phyloP scores from a whole-genome alignment of 148 eudicot species.

The Silene conica region DNA sequence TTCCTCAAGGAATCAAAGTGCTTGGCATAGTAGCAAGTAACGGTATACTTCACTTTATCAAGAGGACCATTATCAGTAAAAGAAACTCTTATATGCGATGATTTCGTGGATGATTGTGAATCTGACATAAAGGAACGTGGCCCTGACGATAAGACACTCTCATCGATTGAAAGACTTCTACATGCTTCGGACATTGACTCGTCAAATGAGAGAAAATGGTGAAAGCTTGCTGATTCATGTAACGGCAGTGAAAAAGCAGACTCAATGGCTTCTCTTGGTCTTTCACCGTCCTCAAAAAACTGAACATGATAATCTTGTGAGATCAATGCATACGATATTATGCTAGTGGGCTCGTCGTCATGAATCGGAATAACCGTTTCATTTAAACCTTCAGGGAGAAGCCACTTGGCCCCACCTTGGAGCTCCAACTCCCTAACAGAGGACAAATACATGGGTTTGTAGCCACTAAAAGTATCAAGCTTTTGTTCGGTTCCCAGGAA shows the following conservation, averaged over 20 bases:
- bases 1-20: constrained; percentile 85
- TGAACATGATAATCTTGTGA: constrained; percentile 59
- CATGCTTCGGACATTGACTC: constrained; percentile 55
- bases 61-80: constrained; percentile 61
- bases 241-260: constrained; percentile 44
- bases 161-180: constrained; percentile 68
- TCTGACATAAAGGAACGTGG: constrained; percentile 55
- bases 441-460: constrained; percentile 68
- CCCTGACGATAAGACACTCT: constrained; percentile 46
- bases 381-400: constrained; percentile 63
- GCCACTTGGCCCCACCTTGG: constrained; percentile 68
- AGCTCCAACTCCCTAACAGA: constrained; percentile 58
- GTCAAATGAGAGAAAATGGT: constrained; percentile 47
- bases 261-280: constrained; percentile 52
- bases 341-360: constrained; percentile 96
- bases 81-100: constrained; percentile 59
- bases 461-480: constrained; percentile 55
- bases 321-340: constrained; percentile 68
- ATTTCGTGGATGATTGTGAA: constrained; percentile 41
- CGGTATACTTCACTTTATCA: constrained; percentile 72
- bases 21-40: constrained; percentile 82
- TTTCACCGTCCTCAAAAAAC: constrained; percentile 60
- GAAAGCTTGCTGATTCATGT: constrained; percentile 46
- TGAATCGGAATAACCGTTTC: constrained; percentile 71
- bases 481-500: constrained; percentile 55